phyloP scores from a whole-genome alignment of 1,284 basidiomycete species.

The Rhizoctonia solani region DNA sequence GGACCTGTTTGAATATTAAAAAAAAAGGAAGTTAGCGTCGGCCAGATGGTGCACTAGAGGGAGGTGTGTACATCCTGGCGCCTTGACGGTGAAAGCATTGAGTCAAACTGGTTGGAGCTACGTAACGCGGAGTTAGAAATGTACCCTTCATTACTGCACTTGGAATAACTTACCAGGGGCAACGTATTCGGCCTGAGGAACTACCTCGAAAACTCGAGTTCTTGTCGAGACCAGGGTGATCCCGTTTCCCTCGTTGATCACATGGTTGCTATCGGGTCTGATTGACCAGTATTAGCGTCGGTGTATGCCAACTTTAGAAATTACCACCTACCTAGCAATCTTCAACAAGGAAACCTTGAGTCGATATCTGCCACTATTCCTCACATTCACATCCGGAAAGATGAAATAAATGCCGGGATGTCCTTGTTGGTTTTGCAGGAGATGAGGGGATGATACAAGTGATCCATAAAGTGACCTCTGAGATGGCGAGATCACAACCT shows the following conservation, averaged over 20 bases:
- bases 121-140: slow-evolving; percentile 3
- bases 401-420: slow-evolving; percentile 80
- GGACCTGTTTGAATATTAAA: slow-evolving; percentile 33
- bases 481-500: slow-evolving; percentile 44
- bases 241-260: slow-evolving; percentile 53
- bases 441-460: slow-evolving; percentile 77
- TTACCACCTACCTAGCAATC: slow-evolving; percentile 69
- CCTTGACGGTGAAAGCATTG: slow-evolving; percentile 78
- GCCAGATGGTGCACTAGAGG: slow-evolving; percentile 31
- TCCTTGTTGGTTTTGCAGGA: slow-evolving; percentile 76
- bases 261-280: slow-evolving; percentile 9
- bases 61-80: slow-evolving; percentile 61
- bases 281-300: slow-evolving; percentile 1
- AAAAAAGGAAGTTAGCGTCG: slow-evolving; percentile 32
- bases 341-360: slow-evolving; percentile 74
- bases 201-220: slow-evolving; percentile 77
- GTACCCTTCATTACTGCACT: neutral
- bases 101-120: slow-evolving; percentile 52
- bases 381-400: slow-evolving; percentile 87
- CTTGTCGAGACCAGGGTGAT: slow-evolving; percentile 65
- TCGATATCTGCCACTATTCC: slow-evolving; percentile 73
- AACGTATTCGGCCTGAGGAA: slow-evolving; percentile 69
- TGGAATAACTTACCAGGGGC: slow-evolving; percentile 67
- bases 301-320: neutral
- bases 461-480: slow-evolving; percentile 79